Conservation (phyloP, 495 filamentous ascomycete genomes). For the Pseudoneurospora amorphoporcata region DNA sequence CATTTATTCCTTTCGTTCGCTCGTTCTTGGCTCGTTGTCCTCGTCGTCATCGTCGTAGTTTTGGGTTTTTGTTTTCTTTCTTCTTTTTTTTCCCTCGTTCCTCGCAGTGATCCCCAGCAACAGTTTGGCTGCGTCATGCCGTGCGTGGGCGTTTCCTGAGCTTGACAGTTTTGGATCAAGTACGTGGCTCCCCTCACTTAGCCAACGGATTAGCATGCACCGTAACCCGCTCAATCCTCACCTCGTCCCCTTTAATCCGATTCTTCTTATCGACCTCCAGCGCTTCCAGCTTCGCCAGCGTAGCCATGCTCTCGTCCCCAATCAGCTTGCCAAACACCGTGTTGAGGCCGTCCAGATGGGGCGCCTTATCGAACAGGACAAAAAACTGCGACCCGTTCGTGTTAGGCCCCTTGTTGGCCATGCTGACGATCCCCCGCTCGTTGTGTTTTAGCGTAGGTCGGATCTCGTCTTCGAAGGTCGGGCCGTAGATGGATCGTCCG, state of each 20-base stretch:
- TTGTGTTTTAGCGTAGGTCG: conserved; percentile 76
- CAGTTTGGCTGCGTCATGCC: too few relatives aligned
- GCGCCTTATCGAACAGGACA: conserved; percentile 70
- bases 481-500: conserved; percentile 76
- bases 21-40: too few relatives aligned
- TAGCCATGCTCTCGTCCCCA: conserved; percentile 51
- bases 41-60: too few relatives aligned
- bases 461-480: conserved; percentile 86
- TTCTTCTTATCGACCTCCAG: conserved; percentile 86
- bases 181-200: conserved; percentile 32
- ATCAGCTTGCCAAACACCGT: conserved; percentile 83
- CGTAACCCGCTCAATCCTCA: conserved; percentile 63
- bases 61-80: too few relatives aligned
- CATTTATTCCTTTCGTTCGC: too few relatives aligned
- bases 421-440: conserved; percentile 73
- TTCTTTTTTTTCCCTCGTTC: too few relatives aligned
- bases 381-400: conserved; percentile 97
- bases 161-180: too few relatives aligned
- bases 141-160: too few relatives aligned
- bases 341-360: conserved; percentile 89
- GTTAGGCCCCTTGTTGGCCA: conserved; percentile 82
- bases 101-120: too few relatives aligned
- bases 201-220: conserved; percentile 94
- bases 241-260: conserved; percentile 54
- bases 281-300: conserved; percentile 65